Percentiles rank a stretch among this genome's conserved stretches.
Evolutionary conservation across 495 filamentous ascomycete species (phyloP).

Genomic region (Umbilicaria muhlenbergii): DNA sequence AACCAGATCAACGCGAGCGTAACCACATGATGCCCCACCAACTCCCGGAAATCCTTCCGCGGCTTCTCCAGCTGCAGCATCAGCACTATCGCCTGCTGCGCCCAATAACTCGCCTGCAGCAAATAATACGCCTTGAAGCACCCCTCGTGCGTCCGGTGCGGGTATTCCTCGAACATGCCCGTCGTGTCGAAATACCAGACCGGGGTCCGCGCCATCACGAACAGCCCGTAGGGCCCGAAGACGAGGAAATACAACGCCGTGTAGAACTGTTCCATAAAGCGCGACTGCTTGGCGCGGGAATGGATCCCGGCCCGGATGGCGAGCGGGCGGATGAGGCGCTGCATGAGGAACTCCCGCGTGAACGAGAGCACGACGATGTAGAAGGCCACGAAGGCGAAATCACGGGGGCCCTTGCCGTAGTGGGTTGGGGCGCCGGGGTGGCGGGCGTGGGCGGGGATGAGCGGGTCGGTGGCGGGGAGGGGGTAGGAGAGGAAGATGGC

Average conservation of each 20-base stretch:
- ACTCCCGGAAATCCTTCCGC: slow-evolving; percentile 89
- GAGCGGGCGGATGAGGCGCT: slow-evolving; percentile 69
- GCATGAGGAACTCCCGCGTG: slow-evolving; percentile 94
- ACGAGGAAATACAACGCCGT: slow-evolving; percentile 89
- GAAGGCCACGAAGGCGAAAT: slow-evolving; percentile 78
- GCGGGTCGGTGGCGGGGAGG: slow-evolving; percentile 33
- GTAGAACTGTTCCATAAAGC: slow-evolving; percentile 97
- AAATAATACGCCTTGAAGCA: slow-evolving; percentile 96
- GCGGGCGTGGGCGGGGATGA: slow-evolving; percentile 22
- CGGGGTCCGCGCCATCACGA: slow-evolving; percentile 76
- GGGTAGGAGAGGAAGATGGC: slow-evolving; percentile 93
- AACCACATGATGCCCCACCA: slow-evolving; percentile 88
- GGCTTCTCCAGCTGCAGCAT: slow-evolving; percentile 85
- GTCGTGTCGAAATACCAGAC: slow-evolving; percentile 97
- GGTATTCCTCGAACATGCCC: slow-evolving; percentile 85
- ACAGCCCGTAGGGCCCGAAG: slow-evolving; percentile 76
- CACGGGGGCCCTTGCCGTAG: slow-evolving; percentile 80
- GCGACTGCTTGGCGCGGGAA: slow-evolving; percentile 62
- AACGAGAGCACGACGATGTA: slow-evolving; percentile 84
- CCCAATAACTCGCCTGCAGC: slow-evolving; percentile 91
- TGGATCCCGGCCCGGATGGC: slow-evolving; percentile 56
- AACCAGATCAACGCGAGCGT: slow-evolving; percentile 73
- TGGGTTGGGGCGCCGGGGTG: slow-evolving; percentile 41
- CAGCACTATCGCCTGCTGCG: slow-evolving; percentile 86
- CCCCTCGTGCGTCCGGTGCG: slow-evolving; percentile 69